Evolutionary conservation across 441 rosid species (phyloP).

Genomic region (Syzygium malaccense): DNA sequence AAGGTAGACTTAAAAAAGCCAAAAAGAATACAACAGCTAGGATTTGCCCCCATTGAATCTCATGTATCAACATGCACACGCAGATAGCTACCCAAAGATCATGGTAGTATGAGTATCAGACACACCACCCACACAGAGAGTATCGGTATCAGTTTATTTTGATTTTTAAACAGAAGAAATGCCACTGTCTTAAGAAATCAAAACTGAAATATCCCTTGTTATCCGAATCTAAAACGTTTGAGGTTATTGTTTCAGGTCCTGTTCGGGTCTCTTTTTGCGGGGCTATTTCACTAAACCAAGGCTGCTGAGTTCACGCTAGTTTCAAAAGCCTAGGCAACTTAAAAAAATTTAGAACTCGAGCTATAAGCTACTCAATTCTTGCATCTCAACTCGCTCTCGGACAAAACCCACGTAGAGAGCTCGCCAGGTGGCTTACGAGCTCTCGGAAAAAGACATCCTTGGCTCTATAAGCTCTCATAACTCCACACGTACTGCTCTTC

Average conservation of each 20-base stretch:
- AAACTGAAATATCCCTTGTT: neutral
- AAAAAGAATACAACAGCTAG: neutral
- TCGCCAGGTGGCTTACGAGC: neutral
- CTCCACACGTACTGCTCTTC: neutral
- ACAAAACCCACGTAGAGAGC: neutral
- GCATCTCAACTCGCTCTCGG: neutral
- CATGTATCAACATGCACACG: neutral
- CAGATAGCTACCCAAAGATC: neutral
- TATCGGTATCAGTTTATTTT: neutral
- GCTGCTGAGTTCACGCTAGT: neutral
- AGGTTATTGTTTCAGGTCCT: neutral
- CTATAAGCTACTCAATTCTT: neutral
- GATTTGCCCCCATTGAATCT: neutral
- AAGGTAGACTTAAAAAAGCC: neutral
- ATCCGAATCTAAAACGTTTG: neutral
- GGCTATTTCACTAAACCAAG: neutral
- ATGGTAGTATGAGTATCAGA: neutral
- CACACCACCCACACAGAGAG: neutral
- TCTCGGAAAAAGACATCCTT: neutral
- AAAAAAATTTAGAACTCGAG: neutral
- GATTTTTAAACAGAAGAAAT: neutral
- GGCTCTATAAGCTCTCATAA: neutral
- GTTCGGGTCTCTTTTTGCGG: neutral
- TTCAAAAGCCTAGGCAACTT: neutral
- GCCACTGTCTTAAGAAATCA: neutral